Evolutionary conservation across 1,139 yeast species (phyloP), one percentile per base, ranked within the genome.

Genomic region (Sugiyamaella paludigena): DNA sequence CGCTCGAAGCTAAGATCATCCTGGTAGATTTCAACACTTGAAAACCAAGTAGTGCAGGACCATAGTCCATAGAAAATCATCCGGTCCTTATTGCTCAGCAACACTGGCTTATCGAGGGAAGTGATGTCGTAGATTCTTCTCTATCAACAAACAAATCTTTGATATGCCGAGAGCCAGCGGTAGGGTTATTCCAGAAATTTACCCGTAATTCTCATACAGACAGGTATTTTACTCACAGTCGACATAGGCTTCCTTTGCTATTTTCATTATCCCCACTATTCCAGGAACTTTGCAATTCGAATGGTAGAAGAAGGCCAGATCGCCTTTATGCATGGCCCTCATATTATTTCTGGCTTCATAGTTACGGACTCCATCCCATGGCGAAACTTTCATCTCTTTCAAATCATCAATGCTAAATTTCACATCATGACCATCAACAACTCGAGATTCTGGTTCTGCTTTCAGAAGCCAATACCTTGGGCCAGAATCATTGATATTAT

Each of bases 311-410:
- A 78, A 64, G 15, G 76, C 73, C 7, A 69, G 44, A 48, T 78
- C 83, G 11, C 72, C 76, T 35, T 56, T 54, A 15, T 61, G 53
- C 83, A 78, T 78, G 41, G 67, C 64, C 26, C 69, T 57, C 74
- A 78, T 70, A 50, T 73, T 71, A 54, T 77, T 79, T 50, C 74
- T 67, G 1, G 83, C 82, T 59, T 78, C 82, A 50, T 73, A 72
- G 59, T 78, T 79, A 43, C 83, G 66, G 5, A 78, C 82, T 1
- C 83, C 83, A 51, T 77, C 79, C 83, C 83, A 78, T 15, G 75
- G 70, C 36, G 77, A 77, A 10, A 44, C 52, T 2, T 63, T 66
- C 16, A 68, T 71, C 8, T 63, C 55, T 16, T 70, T 60, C n/a
- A 78, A 61, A 36, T 73, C 78, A 12, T 66, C 67, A 8, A 78